Base-by-base conservation (phyloP, 371 early-diverging fungal genomes). In the Sporodiniella umbellata region DNA sequence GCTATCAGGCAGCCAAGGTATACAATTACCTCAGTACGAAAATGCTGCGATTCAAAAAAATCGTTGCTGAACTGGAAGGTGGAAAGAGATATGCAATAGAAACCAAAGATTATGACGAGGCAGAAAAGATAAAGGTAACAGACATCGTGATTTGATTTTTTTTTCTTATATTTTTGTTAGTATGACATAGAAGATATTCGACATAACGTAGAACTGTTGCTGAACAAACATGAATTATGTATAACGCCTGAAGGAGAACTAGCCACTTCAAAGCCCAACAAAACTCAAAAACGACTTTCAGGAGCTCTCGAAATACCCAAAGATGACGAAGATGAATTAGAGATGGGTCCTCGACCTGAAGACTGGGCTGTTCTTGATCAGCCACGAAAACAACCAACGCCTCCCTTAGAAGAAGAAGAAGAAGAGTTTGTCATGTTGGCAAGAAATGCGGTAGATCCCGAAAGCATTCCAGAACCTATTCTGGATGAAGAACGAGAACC, bases 41-140 rank as follows among this genome's bases (percentile, higher is more conserved):
- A 33, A 33, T 74, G 19, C 40, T 56, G 11, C 42, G 43, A 15
- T 59, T 77, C 25, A 78, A 77, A 22, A 81, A 79, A 12, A 83
- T 87, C 39, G 64, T 89, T 24, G 62, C 78, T 7, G 71, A 71
- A 30, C 48, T 87, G 14, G 79, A 82, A 42, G 54, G 68, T 37
- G 60, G 74, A 26, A 89, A 89, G 51, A 68, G 72, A 17, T 64
- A 76, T 24, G 86, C 88, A 5, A 81, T 85, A 3, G 73, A 81
- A 33, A 63, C 63, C 15, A 89, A 89, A 51, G 88, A 90, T 24
- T 90, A 84, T 58, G 89, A 88, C 42, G 68, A 78, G 53, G 91
- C 91, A 1, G 87, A 85, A 45, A 79, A 81, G 35, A 64, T 83
- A 17, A 88, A 89, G 74, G 86, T 81, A 66, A 21, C n/a, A n/a